A percentile compares a stretch with the other conserved stretches of the same genome.
These are phyloP conservation scores for Psilocybe subaeruginosa DNA, from an alignment of 768 basidiomycete genomes.

Conservation along the genomic window DNA sequence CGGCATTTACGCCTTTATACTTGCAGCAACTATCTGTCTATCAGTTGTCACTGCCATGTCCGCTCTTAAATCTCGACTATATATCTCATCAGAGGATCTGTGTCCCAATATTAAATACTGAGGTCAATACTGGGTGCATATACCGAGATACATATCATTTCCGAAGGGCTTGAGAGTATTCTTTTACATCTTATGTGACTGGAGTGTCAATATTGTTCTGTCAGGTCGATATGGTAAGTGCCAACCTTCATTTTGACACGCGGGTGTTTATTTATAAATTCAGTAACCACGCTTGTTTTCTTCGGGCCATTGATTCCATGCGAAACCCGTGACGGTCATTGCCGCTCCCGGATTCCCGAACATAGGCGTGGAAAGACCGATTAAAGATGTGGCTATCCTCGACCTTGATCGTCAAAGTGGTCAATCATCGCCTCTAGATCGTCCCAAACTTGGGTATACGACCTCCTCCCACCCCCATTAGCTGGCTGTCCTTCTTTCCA, in stretches of 20 bases:
- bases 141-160: neutral
- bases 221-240: neutral
- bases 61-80: neutral
- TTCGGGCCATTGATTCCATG: conserved; percentile 9
- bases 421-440: neutral
- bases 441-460: neutral
- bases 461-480: conserved; percentile 4
- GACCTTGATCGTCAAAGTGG: neutral
- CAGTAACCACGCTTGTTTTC: neutral
- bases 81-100: neutral
- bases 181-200: neutral
- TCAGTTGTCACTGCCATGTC: neutral
- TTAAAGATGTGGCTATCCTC: conserved; percentile 5
- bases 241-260: conserved; percentile 4
- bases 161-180: neutral
- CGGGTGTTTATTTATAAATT: conserved; percentile 3
- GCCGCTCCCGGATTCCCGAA: conserved; percentile 12
- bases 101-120: neutral
- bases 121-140: neutral
- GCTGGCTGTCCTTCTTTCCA: conserved; percentile 3
- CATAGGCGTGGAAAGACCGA: conserved; percentile 1
- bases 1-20: neutral
- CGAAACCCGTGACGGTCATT: conserved; percentile 12
- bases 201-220: neutral
- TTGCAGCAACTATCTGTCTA: neutral